Percentiles rank a stretch among this genome's conserved stretches.
These are phyloP conservation scores for Pulicaria dysenterica DNA, from an alignment of 129 eudicot species.

Conservation along the genomic window DNA sequence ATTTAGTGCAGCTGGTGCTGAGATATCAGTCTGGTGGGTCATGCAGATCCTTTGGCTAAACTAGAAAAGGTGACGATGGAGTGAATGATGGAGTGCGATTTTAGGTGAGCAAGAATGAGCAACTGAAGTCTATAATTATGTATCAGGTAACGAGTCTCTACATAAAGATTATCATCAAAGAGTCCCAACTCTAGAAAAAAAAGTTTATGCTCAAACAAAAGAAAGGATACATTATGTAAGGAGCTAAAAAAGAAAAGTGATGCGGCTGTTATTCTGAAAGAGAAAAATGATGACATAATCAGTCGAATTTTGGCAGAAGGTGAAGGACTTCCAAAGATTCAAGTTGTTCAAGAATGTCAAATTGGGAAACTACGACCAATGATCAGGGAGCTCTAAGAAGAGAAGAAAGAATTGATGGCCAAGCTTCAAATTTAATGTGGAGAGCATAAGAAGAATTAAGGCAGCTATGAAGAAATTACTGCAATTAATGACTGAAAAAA, in stretches of 20 bases:
- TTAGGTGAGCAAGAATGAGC: slow-evolving; percentile 94
- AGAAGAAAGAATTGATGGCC: slow-evolving; percentile 85
- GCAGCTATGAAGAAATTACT: slow-evolving; percentile 84
- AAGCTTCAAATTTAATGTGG: slow-evolving; percentile 92
- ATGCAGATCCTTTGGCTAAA: slow-evolving; percentile 31
- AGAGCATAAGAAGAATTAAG: slow-evolving; percentile 82
- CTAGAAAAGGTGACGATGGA: slow-evolving; percentile 76
- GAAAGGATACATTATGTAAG: slow-evolving; percentile 91
- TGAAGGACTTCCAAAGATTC: slow-evolving; percentile 91
- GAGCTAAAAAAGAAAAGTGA: slow-evolving; percentile 91
- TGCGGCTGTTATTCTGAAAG: slow-evolving; percentile 96
- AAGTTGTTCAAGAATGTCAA: slow-evolving; percentile 93
- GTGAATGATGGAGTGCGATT: slow-evolving; percentile 94
- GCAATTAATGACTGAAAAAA: slow-evolving; percentile 87
- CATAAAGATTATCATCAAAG: slow-evolving; percentile 93
- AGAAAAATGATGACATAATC: slow-evolving; percentile 83
- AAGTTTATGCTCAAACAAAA: slow-evolving; percentile 91
- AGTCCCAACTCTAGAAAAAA: slow-evolving; percentile 82
- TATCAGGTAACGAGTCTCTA: slow-evolving; percentile 78
- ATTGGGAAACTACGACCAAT: slow-evolving; percentile 89
- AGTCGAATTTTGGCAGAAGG: slow-evolving; percentile 97
- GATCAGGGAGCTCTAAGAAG: slow-evolving; percentile 95
- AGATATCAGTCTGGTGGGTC: slow-evolving; percentile 28
- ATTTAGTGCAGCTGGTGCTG: slow-evolving; percentile 30
- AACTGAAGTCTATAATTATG: slow-evolving; percentile 67